Base-by-base conservation (phyloP, 1,284 basidiomycete genomes). In the Volvariella volvacea region DNA sequence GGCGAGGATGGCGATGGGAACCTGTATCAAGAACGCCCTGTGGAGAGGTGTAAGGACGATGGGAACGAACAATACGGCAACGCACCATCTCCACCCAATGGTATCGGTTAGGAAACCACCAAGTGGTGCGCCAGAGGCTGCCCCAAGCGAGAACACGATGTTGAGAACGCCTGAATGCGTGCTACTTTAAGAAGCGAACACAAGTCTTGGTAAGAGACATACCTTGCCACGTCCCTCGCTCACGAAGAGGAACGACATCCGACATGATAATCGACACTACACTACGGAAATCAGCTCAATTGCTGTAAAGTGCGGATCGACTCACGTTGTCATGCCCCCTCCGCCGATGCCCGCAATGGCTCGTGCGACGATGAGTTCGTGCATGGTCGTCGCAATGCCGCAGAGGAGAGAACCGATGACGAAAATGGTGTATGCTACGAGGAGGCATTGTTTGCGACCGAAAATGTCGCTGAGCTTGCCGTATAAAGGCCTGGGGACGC, bases 401-500 rank as follows among this genome's bases (percentile, higher is more conserved):
- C 78, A 80, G 25, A 73, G 56, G 22, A 80, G 54, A 41, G 64
- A 73, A 4, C 79, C 80, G 1, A 79, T 39, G 0, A 70, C 74
- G 50, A 82, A 82, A 9, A 79, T 56, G 14, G 59, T 50, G 51
- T 80, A 80, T 0, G 78, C 71, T 46, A 76, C 73, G 0, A 82
- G 55, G 2, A 83, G 60, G 48, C 78, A 81, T 1, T 60, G 55
- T 51, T 80, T 81, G 3, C 79, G 67, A 2, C 80, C 80, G 48
- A 80, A 82, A 1, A 82, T 81, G 50, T 83, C 79, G 53, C 78
- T 80, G 15, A 80, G 59, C 57, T 81, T 81, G 10, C 79, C 79
- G 48, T 78, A 81, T 2, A 83, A 55, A 9, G 80, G 78, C 51
- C 78, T 80, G 21, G 19, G 43, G 40, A 7, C 16, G 10, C 30